Conservation (phyloP, 2,329 filamentous ascomycete genomes). For the Ophiostoma piceae region DNA sequence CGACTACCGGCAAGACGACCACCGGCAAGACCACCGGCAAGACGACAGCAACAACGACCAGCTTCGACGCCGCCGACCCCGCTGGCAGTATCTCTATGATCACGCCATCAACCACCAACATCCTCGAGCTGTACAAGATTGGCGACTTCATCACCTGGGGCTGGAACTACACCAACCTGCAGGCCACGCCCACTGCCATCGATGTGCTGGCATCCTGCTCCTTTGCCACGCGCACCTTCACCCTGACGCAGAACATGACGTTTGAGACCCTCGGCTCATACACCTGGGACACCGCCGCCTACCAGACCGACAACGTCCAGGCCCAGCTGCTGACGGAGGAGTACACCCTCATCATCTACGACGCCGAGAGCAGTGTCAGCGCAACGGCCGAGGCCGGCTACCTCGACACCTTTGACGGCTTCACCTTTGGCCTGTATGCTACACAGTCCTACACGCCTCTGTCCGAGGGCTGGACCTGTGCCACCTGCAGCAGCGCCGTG, state of each 20-base stretch:
- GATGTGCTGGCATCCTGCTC: constrained; percentile 56
- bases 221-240: constrained; percentile 49
- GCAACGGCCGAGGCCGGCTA: constrained; percentile 53
- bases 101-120: constrained; percentile 44
- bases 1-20: neutral
- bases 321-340: constrained; percentile 48
- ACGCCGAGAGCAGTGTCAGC: constrained; percentile 48
- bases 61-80: constrained; percentile 43
- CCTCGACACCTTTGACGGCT: constrained; percentile 43
- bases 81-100: constrained; percentile 51
- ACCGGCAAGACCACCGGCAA: constrained; percentile 28
- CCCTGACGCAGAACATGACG: constrained; percentile 59
- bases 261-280: constrained; percentile 47
- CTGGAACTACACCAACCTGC: constrained; percentile 62
- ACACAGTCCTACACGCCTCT: constrained; percentile 48
- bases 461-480: constrained; percentile 48
- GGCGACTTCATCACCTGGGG: constrained; percentile 54
- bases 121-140: constrained; percentile 54
- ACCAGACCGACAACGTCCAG: constrained; percentile 43
- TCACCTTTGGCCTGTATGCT: constrained; percentile 56
- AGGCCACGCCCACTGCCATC: constrained; percentile 53
- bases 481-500: constrained; percentile 52
- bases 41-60: constrained; percentile 34
- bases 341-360: constrained; percentile 59
- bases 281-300: constrained; percentile 54